These are phyloP conservation scores for Uronychia binucleata DNA, from an alignment of 73 alveolate genomes.

Conservation along the genomic window DNA sequence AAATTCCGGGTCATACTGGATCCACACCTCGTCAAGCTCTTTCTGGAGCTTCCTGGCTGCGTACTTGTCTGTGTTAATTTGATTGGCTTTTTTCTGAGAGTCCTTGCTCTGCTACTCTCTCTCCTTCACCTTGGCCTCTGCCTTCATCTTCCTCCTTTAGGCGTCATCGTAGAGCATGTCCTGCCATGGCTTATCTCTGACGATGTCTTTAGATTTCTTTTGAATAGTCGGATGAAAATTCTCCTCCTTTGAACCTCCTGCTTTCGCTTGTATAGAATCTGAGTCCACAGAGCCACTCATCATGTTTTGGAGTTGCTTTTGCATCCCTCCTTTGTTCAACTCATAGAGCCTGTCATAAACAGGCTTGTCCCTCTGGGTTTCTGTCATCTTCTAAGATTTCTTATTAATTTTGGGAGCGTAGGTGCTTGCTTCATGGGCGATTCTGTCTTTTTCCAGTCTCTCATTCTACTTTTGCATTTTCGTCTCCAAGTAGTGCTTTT, in stretches of 20 bases:
- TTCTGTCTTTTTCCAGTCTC: conserved; percentile 10
- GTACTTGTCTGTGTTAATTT: neutral
- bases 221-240: conserved; percentile 31
- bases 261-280: neutral
- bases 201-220: conserved; percentile 34
- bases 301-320: neutral
- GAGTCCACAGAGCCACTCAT: neutral
- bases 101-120: neutral
- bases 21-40: neutral
- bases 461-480: neutral
- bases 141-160: neutral
- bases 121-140: neutral
- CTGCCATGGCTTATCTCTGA: conserved; percentile 8
- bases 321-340: neutral
- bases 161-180: conserved; percentile 6
- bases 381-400: conserved; percentile 20
- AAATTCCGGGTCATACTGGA: neutral
- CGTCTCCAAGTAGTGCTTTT: conserved; percentile 37
- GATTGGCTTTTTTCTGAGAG: neutral
- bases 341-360: neutral
- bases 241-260: conserved; percentile 7
- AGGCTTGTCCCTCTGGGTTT: conserved; percentile 19
- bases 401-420: conserved; percentile 15
- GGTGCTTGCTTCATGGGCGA: conserved; percentile 1
- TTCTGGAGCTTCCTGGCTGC: neutral